phyloP scores from a whole-genome alignment of 2,329 filamentous ascomycete genomes.

The Aspergillus sp. region DNA sequence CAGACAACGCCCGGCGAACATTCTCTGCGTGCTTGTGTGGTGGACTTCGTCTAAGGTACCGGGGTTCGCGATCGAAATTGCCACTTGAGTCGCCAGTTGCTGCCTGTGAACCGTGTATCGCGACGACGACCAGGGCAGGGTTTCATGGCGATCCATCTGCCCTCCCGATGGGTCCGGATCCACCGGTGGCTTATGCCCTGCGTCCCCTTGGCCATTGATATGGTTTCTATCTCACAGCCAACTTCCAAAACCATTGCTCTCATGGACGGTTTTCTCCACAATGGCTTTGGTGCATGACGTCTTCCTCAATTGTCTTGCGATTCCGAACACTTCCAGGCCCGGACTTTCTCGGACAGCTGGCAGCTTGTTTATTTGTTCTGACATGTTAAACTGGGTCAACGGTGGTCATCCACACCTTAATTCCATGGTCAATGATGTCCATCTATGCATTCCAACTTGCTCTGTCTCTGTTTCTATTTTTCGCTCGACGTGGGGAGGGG shows the following conservation, averaged over 20 bases:
- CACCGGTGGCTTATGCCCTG: conserved; percentile 17
- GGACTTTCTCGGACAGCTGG: conserved; percentile 14
- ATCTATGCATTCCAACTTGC: conserved; percentile 14
- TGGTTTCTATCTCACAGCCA: conserved; percentile 9
- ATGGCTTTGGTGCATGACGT: conserved; percentile 21
- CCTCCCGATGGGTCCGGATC: conserved; percentile 14
- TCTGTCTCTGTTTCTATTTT: conserved; percentile 18
- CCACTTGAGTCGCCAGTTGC: conserved; percentile 12
- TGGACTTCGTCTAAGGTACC: conserved; percentile 3
- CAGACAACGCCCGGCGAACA: neutral
- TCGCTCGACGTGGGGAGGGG: conserved; percentile 11
- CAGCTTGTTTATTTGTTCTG: conserved; percentile 13
- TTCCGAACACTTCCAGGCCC: conserved; percentile 15
- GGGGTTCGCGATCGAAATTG: conserved; percentile 9
- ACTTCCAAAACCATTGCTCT: conserved; percentile 5
- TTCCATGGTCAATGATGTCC: conserved; percentile 16
- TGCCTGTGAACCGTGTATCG: conserved; percentile 14
- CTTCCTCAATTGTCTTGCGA: conserved; percentile 8
- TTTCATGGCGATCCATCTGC: conserved; percentile 11
- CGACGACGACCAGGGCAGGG: conserved; percentile 14
- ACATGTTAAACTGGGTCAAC: conserved; percentile 9
- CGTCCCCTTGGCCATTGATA: conserved; percentile 11
- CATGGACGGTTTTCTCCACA: conserved; percentile 11
- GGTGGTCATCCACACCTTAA: conserved; percentile 6
- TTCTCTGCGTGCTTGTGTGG: conserved; percentile 1